A percentile compares a stretch with the other conserved stretches of the same genome.
These are phyloP conservation scores for Mucor ambiguus DNA, from an alignment of 371 early-diverging fungal genomes.

Conservation along the genomic window DNA sequence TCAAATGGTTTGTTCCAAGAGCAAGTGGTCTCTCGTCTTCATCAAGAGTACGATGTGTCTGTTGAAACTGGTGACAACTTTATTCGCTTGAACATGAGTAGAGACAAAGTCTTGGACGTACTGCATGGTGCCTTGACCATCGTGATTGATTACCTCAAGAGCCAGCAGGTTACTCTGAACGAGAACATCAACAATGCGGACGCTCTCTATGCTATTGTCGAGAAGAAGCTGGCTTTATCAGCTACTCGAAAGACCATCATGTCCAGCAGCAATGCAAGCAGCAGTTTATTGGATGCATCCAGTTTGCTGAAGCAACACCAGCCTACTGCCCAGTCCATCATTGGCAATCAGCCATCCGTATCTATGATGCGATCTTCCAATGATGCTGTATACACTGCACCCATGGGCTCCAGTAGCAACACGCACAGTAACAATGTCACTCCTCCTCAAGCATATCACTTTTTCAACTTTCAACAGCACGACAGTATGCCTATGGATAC, in stretches of 20 bases:
- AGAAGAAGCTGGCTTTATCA: slow-evolving; percentile 1
- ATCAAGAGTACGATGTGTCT: slow-evolving; percentile 1
- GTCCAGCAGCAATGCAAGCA: slow-evolving; percentile 5
- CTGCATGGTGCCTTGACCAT: slow-evolving; percentile 14
- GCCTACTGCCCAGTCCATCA: neutral
- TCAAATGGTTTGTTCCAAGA: slow-evolving; percentile 9
- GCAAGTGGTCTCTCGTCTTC: neutral
- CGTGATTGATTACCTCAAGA: slow-evolving; percentile 16
- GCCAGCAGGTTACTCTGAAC: slow-evolving; percentile 14
- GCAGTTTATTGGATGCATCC: neutral
- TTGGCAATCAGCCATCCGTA: slow-evolving; percentile 1
- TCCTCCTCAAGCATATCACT: slow-evolving; percentile 13
- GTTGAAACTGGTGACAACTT: slow-evolving; percentile 7
- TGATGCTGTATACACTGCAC: slow-evolving; percentile 5
- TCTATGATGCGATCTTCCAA: slow-evolving; percentile 16
- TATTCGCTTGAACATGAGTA: slow-evolving; percentile 14
- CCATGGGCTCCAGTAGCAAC: neutral
- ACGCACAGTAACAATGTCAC: neutral
- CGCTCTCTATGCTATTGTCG: slow-evolving; percentile 3
- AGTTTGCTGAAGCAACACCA: slow-evolving; percentile 7
- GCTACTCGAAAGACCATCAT: neutral
- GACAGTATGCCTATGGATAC: slow-evolving; percentile 6
- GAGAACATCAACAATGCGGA: slow-evolving; percentile 9
- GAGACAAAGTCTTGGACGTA: neutral
- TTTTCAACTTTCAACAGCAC: slow-evolving; percentile 15